Percentiles rank a stretch among this genome's conserved stretches.
Evolutionary conservation across 164 flowering plant genomes (phyloP).

Genomic region (Nymphaea thermarum): DNA sequence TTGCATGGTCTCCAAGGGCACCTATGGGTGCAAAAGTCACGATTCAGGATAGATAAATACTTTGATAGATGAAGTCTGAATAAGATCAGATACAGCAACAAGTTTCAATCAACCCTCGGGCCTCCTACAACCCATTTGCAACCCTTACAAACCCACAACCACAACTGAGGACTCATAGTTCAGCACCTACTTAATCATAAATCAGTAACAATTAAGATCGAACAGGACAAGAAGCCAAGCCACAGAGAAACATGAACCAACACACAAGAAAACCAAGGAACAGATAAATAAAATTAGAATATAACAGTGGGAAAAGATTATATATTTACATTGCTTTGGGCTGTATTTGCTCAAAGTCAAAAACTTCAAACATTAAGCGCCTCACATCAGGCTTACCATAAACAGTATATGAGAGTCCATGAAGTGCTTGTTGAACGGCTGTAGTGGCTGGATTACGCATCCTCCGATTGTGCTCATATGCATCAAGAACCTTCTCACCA

Average conservation of each 20-base stretch:
- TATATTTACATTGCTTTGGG: slow-evolving; percentile 48
- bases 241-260: not conserved
- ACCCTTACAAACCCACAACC: too few species aligned
- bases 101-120: too few species aligned
- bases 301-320: not conserved
- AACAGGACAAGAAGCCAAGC: not conserved
- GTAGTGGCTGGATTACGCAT: slow-evolving; percentile 88
- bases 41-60: too few species aligned
- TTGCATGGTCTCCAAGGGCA: too few species aligned
- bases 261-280: not conserved
- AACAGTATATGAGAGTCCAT: slow-evolving; percentile 73
- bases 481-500: slow-evolving; percentile 71
- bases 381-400: slow-evolving; percentile 95
- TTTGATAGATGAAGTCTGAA: too few species aligned
- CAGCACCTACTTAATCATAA: not conserved
- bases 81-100: too few species aligned
- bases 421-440: slow-evolving; percentile 87
- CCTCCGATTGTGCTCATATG: slow-evolving; percentile 72
- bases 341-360: slow-evolving; percentile 92
- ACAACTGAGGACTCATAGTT: too few species aligned
- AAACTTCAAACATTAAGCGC: slow-evolving; percentile 95
- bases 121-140: too few species aligned
- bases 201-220: not conserved
- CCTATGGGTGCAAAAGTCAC: too few species aligned
- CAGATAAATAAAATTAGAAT: not conserved